Base-by-base conservation (phyloP, 805 yeast species). In the Jamesozyma gamospora region DNA sequence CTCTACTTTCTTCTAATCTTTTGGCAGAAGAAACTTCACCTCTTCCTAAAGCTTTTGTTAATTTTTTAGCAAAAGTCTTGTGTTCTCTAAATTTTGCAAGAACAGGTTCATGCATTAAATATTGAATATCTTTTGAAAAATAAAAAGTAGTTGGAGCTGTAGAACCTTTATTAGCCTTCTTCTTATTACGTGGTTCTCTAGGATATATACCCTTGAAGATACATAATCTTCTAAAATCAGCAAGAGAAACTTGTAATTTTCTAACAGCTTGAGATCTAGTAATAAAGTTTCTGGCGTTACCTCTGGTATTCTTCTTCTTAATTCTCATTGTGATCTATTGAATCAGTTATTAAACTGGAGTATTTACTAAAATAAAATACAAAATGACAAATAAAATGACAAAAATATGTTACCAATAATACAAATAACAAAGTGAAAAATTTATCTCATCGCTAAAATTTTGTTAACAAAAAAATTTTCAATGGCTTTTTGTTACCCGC, bases 181-280 rank as follows among this genome's bases (percentile, higher is more conserved):
- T 86, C 69, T 88, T 92, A 65, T 85, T 86, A 53, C 88, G 72
- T 35, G 97, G 97, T 59, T 87, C 96, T 61, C 98, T 77, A 40
- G 98, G 98, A 60, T 86, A 92, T 48, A 92, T 88, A 38, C 98
- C 98, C 64, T 92, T 92, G 73, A 92, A 86, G 60, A 92, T 92
- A 72, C 98, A 92, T 58, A 92, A 72, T 56, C 98, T 78, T 67
- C 95, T 79, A 75, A 92, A 92, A 66, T 92, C 98, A 11, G 96
- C 96, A 36, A 92, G 71, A 2, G 96, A 82, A 24, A 92, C 82
- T 65, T 92, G 98, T 46, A 92, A 69, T 60, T 81, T 86, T 64
- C 81, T 79, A 36, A 92, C 81, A 4, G 98, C 98, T 62, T 86
- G 96, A 1, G 96, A 81, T 65, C 98, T 76, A 34, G 96, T 88